Evolutionary conservation across 2,329 filamentous ascomycete species (phyloP), one percentile per base, ranked within the genome.

Genomic region (Colletotrichum navitas): DNA sequence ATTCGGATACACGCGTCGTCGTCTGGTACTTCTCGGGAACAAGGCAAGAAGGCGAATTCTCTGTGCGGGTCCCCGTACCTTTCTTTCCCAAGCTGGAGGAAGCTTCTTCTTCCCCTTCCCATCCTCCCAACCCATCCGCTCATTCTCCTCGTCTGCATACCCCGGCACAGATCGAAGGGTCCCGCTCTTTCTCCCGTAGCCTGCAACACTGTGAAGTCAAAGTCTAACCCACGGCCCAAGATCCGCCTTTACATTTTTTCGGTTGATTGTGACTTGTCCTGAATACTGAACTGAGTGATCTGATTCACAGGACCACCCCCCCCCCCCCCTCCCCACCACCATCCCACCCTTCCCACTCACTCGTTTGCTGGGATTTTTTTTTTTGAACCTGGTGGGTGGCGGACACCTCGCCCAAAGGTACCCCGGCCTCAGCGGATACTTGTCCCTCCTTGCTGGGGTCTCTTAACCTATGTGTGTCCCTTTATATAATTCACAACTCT

Each of bases 371-470:
- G 68, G 68, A 71, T 68, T 71, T 29, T 29, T 29, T 29, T 29
- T 29, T 66, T 59, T 43, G 59, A 68, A 63, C 26, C 68, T 71
- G 68, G 68, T 71, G 68, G 68, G 68, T 71, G 68, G 68, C 68
- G 68, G 68, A 64, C 59, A 68, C 45, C 64, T 71, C 68, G 65
- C 69, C 65, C 69, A 72, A 72, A 72, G 65, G 65, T 72, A 72
- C 69, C 69, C 68, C 65, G 59, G 69, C 69, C 54, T 69, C 60
- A 54, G 65, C 29, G 29, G 29, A 29, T 72, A 68, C 66, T 54
- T 71, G 61, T 55, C 61, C 54, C 58, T 71, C 45, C 69, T 68
- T 68, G 29, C 66, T 69, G 69, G 68, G 59, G 59, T 39, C 26
- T 49, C 52, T 47, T 34, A 72, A 70, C 39, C 59, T 64, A 68